phyloP scores from a whole-genome alignment of 129 eudicot species.

The Chrysanthemum makinoi region DNA sequence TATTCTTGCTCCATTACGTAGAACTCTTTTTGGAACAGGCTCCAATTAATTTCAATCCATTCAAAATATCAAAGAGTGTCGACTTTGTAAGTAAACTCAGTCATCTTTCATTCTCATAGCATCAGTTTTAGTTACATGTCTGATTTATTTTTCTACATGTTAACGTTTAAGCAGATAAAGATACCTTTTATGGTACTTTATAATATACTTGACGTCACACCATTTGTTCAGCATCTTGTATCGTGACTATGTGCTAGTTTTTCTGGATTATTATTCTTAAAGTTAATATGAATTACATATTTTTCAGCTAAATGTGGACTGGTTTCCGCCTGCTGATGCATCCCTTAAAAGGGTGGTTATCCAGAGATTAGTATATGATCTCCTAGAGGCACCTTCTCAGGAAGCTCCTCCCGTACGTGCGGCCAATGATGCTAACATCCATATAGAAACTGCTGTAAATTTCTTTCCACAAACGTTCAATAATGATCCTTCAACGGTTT shows the following conservation, averaged over 20 bases:
- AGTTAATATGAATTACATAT: too few relatives aligned
- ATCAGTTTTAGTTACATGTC: too few relatives aligned
- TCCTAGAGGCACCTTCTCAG: too few relatives aligned
- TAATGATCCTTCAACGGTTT: conserved; percentile 33
- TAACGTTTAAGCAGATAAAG: too few relatives aligned
- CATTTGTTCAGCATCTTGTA: not conserved
- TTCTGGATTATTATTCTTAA: too few relatives aligned
- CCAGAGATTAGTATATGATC: too few relatives aligned
- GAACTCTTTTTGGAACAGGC: conserved; percentile 75
- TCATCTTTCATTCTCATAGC: conserved; percentile 3
- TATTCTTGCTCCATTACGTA: conserved; percentile 85
- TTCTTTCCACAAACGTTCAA: conserved; percentile 32
- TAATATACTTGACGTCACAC: not conserved
- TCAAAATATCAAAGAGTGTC: conserved; percentile 35
- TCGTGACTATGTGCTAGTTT: too few relatives aligned
- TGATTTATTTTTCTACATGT: too few relatives aligned
- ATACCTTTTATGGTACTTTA: too few relatives aligned
- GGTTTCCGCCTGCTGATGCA: conserved; percentile 48
- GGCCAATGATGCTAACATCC: not conserved
- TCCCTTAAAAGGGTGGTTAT: conserved; percentile 60
- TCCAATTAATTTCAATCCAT: conserved; percentile 65
- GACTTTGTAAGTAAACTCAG: conserved; percentile 38
- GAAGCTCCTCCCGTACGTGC: too few relatives aligned
- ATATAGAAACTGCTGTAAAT: conserved; percentile 33
- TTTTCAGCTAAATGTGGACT: too few relatives aligned